These are phyloP conservation scores for Coemansia nantahalensis DNA, from an alignment of 192 early-diverging fungal genomes.

Conservation along the genomic window DNA sequence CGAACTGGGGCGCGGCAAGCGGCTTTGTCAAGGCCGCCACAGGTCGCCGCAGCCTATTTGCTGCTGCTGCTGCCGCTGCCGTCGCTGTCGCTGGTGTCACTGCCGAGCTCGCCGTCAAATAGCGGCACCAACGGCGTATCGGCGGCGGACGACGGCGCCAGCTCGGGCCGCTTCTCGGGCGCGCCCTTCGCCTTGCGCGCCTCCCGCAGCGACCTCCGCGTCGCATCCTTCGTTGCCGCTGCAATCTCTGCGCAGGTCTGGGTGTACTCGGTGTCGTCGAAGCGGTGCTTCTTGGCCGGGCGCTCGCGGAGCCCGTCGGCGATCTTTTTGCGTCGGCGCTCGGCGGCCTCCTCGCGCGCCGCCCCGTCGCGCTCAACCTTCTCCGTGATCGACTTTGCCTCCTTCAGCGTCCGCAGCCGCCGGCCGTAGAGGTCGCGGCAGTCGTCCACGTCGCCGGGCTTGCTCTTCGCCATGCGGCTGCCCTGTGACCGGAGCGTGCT, in stretches of 20 bases:
- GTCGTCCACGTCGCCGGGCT: slow-evolving; percentile 88
- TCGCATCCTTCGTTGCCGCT: slow-evolving; percentile 60
- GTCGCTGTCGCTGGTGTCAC: slow-evolving; percentile 10
- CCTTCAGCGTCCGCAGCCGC: slow-evolving; percentile 84
- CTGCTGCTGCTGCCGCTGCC: neutral
- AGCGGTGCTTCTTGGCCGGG: slow-evolving; percentile 69
- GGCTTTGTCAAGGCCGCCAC: no score
- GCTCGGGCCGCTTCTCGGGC: neutral
- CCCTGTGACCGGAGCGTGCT: slow-evolving; percentile 91
- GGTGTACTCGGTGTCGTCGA: slow-evolving; percentile 80
- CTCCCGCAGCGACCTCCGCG: slow-evolving; percentile 24
- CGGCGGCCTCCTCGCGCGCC: slow-evolving; percentile 25
- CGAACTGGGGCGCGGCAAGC: no score
- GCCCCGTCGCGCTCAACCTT: slow-evolving; percentile 20
- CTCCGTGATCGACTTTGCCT: slow-evolving; percentile 73
- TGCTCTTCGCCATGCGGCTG: slow-evolving; percentile 81
- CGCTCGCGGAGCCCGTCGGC: slow-evolving; percentile 68
- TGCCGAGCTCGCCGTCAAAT: slow-evolving; percentile 20
- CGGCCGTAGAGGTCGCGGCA: slow-evolving; percentile 92
- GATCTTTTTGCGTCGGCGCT: slow-evolving; percentile 86
- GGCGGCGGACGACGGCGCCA: slow-evolving; percentile 10
- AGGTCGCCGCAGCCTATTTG: no score
- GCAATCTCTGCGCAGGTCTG: slow-evolving; percentile 64
- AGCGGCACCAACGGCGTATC: slow-evolving; percentile 25
- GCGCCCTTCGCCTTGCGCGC: slow-evolving; percentile 3